Conservation (phyloP, 2,329 filamentous ascomycete species). For the Alternaria dauci region DNA sequence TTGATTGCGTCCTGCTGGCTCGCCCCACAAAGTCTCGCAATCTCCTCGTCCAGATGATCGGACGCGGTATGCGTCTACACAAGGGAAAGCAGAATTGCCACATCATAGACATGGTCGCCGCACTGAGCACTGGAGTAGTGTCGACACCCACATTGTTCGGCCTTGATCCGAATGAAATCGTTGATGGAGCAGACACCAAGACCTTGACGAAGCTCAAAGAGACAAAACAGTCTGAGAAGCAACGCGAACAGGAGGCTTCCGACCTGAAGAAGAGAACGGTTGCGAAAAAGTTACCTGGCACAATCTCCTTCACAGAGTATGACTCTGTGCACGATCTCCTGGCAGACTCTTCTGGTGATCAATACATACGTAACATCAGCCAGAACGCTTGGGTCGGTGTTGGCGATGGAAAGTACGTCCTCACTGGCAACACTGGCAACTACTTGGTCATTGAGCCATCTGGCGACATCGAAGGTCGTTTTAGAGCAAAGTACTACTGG, state of each 20-base stretch:
- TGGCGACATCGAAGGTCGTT: conserved; percentile 50
- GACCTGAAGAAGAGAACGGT: conserved; percentile 64
- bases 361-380: conserved; percentile 79
- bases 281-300: conserved; percentile 49
- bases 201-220: conserved; percentile 67
- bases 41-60: conserved; percentile 96
- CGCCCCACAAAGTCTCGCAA: conserved; percentile 93
- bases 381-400: conserved; percentile 83
- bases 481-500: conserved; percentile 53
- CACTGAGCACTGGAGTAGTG: conserved; percentile 81
- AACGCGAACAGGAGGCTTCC: conserved; percentile 67
- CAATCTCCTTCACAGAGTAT: conserved; percentile 86
- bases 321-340: conserved; percentile 91
- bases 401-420: conserved; percentile 72
- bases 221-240: conserved; percentile 54
- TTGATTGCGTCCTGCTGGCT: conserved; percentile 90
- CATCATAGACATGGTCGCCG: conserved; percentile 94
- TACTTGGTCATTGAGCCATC: conserved; percentile 64
- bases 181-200: conserved; percentile 70
- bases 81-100: conserved; percentile 87
- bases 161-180: conserved; percentile 80
- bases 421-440: conserved; percentile 68
- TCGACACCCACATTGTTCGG: conserved; percentile 94
- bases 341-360: conserved; percentile 79
- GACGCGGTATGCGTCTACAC: conserved; percentile 85